Percentiles rank a stretch among this genome's conserved stretches.
These are phyloP conservation scores for Aspergillus pseudotamarii DNA, from an alignment of 2,329 filamentous ascomycete species.

Conservation along the genomic window DNA sequence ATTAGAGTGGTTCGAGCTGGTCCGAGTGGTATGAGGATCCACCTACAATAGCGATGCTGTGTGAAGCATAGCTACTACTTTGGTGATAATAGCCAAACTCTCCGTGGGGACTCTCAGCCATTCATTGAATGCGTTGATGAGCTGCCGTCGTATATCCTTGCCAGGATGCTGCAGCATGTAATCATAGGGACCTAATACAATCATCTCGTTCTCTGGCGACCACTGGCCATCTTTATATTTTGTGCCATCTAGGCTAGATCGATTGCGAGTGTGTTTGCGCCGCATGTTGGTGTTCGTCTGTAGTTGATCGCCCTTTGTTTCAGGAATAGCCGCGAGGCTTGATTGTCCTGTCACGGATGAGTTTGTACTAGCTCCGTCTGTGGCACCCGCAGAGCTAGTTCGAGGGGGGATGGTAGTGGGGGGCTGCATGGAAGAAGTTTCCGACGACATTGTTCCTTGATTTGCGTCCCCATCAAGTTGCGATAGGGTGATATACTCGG, in stretches of 20 bases:
- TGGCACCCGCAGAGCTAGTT: slow-evolving; percentile 66
- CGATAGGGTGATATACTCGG: neutral
- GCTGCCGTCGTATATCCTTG: slow-evolving; percentile 48
- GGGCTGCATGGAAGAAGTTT: slow-evolving; percentile 46
- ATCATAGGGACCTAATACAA: slow-evolving; percentile 49
- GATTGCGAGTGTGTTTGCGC: slow-evolving; percentile 36
- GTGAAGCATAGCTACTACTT: slow-evolving; percentile 50
- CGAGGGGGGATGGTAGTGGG: slow-evolving; percentile 72
- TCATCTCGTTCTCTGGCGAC: slow-evolving; percentile 44
- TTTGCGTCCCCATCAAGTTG: neutral
- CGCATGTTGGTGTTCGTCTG: slow-evolving; percentile 27
- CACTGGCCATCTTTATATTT: slow-evolving; percentile 42
- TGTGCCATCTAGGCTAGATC: slow-evolving; percentile 42
- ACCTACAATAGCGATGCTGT: slow-evolving; percentile 48
- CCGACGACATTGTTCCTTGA: slow-evolving; percentile 16
- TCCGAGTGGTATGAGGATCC: neutral
- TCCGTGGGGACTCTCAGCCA: slow-evolving; percentile 47
- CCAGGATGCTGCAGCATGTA: slow-evolving; percentile 49
- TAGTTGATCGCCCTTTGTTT: slow-evolving; percentile 56
- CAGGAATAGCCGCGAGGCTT: slow-evolving; percentile 59
- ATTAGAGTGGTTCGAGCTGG: neutral
- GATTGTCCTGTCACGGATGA: slow-evolving; percentile 26
- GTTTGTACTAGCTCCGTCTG: slow-evolving; percentile 28
- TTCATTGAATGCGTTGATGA: slow-evolving; percentile 49
- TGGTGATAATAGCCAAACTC: slow-evolving; percentile 46